phyloP scores from a whole-genome alignment of 495 filamentous ascomycete species.

The Tuber magnatum region DNA sequence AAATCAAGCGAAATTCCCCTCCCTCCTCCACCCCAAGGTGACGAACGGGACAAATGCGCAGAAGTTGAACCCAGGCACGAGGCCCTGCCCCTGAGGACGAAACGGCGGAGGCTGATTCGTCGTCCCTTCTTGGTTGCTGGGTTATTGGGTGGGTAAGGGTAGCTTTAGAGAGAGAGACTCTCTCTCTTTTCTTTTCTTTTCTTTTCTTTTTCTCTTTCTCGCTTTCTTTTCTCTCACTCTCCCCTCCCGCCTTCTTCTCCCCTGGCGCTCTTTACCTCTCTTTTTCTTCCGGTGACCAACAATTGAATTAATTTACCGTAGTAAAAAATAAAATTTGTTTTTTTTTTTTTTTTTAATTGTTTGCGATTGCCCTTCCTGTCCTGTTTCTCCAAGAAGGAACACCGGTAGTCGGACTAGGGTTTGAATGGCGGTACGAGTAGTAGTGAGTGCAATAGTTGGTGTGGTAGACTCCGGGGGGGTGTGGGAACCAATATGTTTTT shows the following conservation, averaged over 20 bases:
- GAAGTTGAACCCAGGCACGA: slow-evolving; percentile 20
- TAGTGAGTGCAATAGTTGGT: background rate
- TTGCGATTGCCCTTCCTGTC: background rate
- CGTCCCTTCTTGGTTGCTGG: slow-evolving; percentile 21
- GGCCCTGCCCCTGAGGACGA: slow-evolving; percentile 33
- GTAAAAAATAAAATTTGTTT: too few species aligned
- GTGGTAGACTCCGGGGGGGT: background rate
- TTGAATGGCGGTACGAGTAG: background rate
- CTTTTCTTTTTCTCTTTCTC: slow-evolving; percentile 4
- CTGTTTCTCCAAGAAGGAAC: background rate
- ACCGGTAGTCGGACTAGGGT: background rate
- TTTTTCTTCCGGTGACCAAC: background rate
- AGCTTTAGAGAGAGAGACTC: background rate
- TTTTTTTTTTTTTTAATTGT: background rate
- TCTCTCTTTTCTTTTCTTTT: background rate
- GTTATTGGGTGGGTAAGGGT: slow-evolving; percentile 11
- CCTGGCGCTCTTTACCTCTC: background rate
- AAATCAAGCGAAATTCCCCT: background rate
- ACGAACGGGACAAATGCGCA: slow-evolving; percentile 30
- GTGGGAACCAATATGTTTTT: background rate
- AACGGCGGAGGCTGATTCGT: slow-evolving; percentile 33
- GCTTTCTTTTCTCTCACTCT: slow-evolving; percentile 2
- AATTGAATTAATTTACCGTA: background rate
- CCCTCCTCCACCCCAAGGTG: slow-evolving; percentile 10
- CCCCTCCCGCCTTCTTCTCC: background rate